Base-by-base conservation (phyloP, 345 rosid species). In the Bruguiera gymnorhiza region DNA sequence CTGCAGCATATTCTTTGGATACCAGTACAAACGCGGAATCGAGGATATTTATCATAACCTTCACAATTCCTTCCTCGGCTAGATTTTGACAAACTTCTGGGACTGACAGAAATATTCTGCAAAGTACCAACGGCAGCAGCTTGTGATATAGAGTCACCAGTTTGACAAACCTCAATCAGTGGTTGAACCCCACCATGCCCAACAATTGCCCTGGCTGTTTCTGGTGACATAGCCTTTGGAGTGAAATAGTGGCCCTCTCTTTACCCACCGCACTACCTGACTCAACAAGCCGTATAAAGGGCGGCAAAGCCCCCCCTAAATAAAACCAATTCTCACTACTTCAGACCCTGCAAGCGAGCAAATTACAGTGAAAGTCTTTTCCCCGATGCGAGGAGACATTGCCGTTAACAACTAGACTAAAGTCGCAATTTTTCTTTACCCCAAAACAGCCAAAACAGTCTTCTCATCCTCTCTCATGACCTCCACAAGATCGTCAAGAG, bases 391-490 rank as follows among this genome's bases (percentile, higher is more conserved):
- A 66, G 92, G 83, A 32, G 99, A 87, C 20, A 96, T 86, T 16
- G 97, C 93, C 0, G 89, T 87, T 72, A 92, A 70, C 66, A 92
- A 76, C 57, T 88, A 87, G 65, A 92, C 89, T 53, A 95, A 63
- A 65, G 97, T 90, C 0, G 94, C 86, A 24, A 88, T 80, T 62
- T 88, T 95, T 77, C 85, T 79, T 70, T 91, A 78, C 2, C 90
- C 87, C n/a, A 95, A 57, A 43, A 78, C 91, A 5, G 87, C 64
- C 39, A 88, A 69, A 39, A 92, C 86, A 51, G 76, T 66, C 61
- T 86, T 90, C 76, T 92, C 96, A 62, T 92, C 99, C 60, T 95
- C 96, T 79, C 87, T 90, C 97, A 92, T 86, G 51, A 85, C 70
- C 65, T 90, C 92, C 0, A 86, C 85, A 0, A 95, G 83, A 43